Evolutionary conservation across 106 monocot species (phyloP).

Genomic region (Xerophyta viscosa): DNA sequence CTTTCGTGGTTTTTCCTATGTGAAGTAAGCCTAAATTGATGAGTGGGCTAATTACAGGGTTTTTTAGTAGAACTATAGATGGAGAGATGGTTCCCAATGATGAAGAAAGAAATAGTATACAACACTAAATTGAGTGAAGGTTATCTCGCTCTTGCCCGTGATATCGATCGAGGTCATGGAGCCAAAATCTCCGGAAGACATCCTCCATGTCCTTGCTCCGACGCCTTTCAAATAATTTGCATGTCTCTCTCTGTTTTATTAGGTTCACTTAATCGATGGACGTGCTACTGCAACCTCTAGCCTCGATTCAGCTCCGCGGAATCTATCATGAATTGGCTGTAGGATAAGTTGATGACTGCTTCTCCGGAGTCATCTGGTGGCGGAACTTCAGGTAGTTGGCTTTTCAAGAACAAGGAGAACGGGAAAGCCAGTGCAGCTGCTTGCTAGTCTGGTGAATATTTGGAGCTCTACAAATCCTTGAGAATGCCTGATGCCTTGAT

Average conservation of each 20-base stretch:
- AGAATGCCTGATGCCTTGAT: too few species aligned
- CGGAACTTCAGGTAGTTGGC: slow-evolving; percentile 57
- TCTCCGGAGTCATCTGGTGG: slow-evolving; percentile 71
- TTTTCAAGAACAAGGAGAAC: slow-evolving; percentile 98
- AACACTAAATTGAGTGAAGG: slow-evolving; percentile 92
- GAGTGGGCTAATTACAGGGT: slow-evolving; percentile 90
- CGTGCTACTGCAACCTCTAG: slow-evolving; percentile 76
- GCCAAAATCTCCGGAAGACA: slow-evolving; percentile 94
- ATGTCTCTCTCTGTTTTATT: too few species aligned
- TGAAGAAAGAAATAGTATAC: slow-evolving; percentile 75
- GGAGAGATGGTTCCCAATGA: slow-evolving; percentile 76
- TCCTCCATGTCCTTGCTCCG: too few species aligned
- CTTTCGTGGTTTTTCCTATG: too few species aligned
- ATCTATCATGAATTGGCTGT: slow-evolving; percentile 43
- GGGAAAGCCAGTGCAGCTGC: slow-evolving; percentile 96
- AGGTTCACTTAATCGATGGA: slow-evolving; percentile 97
- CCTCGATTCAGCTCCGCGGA: slow-evolving; percentile 91
- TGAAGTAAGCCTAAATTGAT: too few species aligned
- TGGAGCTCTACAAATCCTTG: too few species aligned
- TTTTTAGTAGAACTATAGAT: slow-evolving; percentile 61
- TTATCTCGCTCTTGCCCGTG: slow-evolving; percentile 92
- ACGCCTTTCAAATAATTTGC: too few species aligned
- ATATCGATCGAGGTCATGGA: slow-evolving; percentile 99
- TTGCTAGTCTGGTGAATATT: slow-evolving; percentile 99
- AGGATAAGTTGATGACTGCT: slow-evolving; percentile 96